Evolutionary conservation across 2,329 filamentous ascomycete species (phyloP).

Genomic region (Penicillium sp.): DNA sequence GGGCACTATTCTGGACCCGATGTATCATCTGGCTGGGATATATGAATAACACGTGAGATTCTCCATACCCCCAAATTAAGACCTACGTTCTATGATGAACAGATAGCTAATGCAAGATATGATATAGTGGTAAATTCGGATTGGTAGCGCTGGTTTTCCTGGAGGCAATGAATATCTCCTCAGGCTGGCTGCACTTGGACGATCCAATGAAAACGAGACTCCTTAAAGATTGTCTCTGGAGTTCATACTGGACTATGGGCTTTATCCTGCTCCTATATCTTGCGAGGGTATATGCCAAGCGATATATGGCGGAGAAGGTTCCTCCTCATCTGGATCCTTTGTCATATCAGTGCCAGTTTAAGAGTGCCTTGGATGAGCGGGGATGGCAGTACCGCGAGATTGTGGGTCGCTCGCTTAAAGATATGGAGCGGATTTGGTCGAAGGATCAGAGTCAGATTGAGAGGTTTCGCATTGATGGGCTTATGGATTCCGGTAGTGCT

Average conservation of each 20-base stretch:
- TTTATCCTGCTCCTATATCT: background rate
- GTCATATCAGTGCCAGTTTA: background rate
- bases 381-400: background rate
- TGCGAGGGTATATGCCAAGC: background rate
- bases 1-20: background rate
- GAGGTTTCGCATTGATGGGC: background rate
- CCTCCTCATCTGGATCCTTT: background rate
- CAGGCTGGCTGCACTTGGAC: background rate
- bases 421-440: background rate
- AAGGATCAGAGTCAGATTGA: background rate
- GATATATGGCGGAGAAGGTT: background rate
- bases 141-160: background rate
- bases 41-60: background rate
- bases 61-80: no score
- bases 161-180: no score
- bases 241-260: background rate
- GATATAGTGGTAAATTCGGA: background rate
- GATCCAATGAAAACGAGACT: background rate
- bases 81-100: background rate
- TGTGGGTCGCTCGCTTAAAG: background rate
- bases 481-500: background rate
- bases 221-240: background rate
- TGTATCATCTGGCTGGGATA: background rate
- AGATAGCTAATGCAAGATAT: background rate
- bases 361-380: background rate